A percentile compares a stretch with the other conserved stretches of the same genome.
Evolutionary conservation across 2,329 filamentous ascomycete species (phyloP).

Genomic region (Elsinoe ampelina): DNA sequence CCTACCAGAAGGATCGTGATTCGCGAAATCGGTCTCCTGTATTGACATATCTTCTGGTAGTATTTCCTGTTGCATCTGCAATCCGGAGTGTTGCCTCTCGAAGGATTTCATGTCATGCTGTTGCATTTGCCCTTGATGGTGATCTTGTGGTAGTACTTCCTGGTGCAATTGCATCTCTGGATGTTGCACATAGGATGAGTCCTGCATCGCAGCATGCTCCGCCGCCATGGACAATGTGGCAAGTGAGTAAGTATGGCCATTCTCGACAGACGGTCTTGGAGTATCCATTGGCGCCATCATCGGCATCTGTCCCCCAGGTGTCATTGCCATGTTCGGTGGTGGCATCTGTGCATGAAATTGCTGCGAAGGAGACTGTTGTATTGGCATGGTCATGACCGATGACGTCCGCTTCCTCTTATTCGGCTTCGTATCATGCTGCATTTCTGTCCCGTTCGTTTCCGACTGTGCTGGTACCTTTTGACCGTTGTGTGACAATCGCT

Average conservation of each 20-base stretch:
- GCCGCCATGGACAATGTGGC: conserved; percentile 34
- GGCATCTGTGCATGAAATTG: neutral
- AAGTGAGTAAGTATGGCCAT: conserved; percentile 23
- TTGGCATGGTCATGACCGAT: conserved; percentile 14
- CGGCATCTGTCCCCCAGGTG: conserved; percentile 10
- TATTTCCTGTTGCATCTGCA: neutral
- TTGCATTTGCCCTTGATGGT: neutral
- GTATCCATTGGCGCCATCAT: conserved; percentile 10
- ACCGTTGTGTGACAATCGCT: conserved; percentile 30
- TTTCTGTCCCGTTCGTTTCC: neutral
- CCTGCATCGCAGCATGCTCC: conserved; percentile 31
- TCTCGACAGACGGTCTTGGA: conserved; percentile 5
- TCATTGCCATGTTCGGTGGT: conserved; percentile 17
- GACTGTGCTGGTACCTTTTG: conserved; percentile 11
- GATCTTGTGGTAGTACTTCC: neutral
- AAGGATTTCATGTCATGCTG: neutral
- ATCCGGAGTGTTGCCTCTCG: neutral
- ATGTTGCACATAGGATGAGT: conserved; percentile 14
- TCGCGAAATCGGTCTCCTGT: neutral
- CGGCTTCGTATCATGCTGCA: neutral
- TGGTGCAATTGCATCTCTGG: conserved; percentile 5
- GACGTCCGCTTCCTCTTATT: conserved; percentile 17
- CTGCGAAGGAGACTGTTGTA: neutral
- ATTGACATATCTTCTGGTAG: neutral
- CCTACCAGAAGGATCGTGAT: neutral